Percentiles rank a stretch among this genome's conserved stretches.
phyloP scores from a whole-genome alignment of 2,329 filamentous ascomycete species.

The Aspergillus fructus region DNA sequence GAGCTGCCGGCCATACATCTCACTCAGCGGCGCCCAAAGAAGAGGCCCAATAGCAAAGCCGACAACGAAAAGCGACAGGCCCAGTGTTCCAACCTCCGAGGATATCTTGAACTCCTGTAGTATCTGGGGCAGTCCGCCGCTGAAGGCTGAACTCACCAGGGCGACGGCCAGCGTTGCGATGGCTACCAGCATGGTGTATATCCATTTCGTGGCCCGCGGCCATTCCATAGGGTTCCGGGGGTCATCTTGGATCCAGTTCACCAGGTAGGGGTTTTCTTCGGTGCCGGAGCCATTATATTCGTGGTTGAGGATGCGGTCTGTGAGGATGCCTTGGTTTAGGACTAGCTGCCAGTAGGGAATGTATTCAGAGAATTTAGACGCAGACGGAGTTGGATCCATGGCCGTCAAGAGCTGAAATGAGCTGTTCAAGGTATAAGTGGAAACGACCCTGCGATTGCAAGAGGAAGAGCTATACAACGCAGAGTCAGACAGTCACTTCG shows the following conservation, averaged over 20 bases:
- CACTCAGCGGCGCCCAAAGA: background rate
- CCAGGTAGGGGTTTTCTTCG: slow-evolving; percentile 42
- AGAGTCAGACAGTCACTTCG: too few species aligned
- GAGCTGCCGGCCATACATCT: background rate
- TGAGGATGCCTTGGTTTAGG: slow-evolving; percentile 32
- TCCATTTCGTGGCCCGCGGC: slow-evolving; percentile 37
- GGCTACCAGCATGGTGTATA: slow-evolving; percentile 38
- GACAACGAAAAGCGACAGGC: slow-evolving; percentile 47
- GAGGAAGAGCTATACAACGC: too few species aligned
- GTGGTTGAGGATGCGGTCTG: slow-evolving; percentile 26
- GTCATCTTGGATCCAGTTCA: slow-evolving; percentile 45
- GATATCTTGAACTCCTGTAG: slow-evolving; percentile 33
- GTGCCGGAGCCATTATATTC: slow-evolving; percentile 41
- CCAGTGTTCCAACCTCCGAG: slow-evolving; percentile 40
- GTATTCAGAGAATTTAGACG: background rate
- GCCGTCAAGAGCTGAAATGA: background rate
- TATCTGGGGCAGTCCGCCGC: slow-evolving; percentile 38
- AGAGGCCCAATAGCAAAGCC: slow-evolving; percentile 40
- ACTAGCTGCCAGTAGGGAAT: slow-evolving; percentile 37
- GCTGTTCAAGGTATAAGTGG: too few species aligned
- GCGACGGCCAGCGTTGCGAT: slow-evolving; percentile 44
- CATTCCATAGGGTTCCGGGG: slow-evolving; percentile 43
- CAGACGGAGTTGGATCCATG: background rate
- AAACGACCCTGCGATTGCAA: too few species aligned
- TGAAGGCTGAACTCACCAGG: slow-evolving; percentile 44